A percentile compares a stretch with the other conserved stretches of the same genome.
These are phyloP conservation scores for Aspergillus ellipticus DNA, from an alignment of 495 filamentous ascomycete species.

Conservation along the genomic window DNA sequence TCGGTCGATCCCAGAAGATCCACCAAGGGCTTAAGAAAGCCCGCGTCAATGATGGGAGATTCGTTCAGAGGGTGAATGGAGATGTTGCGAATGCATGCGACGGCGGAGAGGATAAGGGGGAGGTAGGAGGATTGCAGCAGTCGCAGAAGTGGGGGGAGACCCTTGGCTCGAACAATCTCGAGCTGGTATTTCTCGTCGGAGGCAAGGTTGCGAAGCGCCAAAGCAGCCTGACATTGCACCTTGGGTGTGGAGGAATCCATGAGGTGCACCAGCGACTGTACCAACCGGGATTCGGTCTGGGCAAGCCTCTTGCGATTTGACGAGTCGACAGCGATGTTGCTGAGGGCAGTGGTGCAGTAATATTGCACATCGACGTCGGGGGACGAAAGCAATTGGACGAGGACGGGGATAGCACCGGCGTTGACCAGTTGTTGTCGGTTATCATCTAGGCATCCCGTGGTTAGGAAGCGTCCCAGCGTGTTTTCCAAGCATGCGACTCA, in stretches of 20 bases:
- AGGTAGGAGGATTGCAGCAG: slow-evolving; percentile 93
- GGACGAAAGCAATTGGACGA: slow-evolving; percentile 89
- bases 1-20: slow-evolving; percentile 92
- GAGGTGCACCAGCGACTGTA: slow-evolving; percentile 88
- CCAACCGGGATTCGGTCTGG: slow-evolving; percentile 80
- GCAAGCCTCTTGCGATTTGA: slow-evolving; percentile 87
- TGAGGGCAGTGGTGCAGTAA: slow-evolving; percentile 97
- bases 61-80: slow-evolving; percentile 98
- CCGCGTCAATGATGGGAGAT: slow-evolving; percentile 98
- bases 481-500: slow-evolving; percentile 37
- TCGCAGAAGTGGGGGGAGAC: slow-evolving; percentile 76
- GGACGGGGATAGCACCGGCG: slow-evolving; percentile 91
- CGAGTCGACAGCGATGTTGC: slow-evolving; percentile 95
- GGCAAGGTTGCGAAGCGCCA: slow-evolving; percentile 90
- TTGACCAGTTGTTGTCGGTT: slow-evolving; percentile 96
- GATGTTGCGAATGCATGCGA: slow-evolving; percentile 97
- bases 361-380: slow-evolving; percentile 96
- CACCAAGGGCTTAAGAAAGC: slow-evolving; percentile 88
- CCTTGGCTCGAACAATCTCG: slow-evolving; percentile 87
- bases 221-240: slow-evolving; percentile 94
- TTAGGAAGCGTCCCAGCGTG: background rate
- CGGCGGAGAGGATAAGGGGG: slow-evolving; percentile 91
- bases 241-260: slow-evolving; percentile 98
- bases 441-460: slow-evolving; percentile 61
- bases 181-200: slow-evolving; percentile 99